Evolutionary conservation across 1,139 yeast genomes (phyloP).

Genomic region (Yamadazyma membranifaciens): DNA sequence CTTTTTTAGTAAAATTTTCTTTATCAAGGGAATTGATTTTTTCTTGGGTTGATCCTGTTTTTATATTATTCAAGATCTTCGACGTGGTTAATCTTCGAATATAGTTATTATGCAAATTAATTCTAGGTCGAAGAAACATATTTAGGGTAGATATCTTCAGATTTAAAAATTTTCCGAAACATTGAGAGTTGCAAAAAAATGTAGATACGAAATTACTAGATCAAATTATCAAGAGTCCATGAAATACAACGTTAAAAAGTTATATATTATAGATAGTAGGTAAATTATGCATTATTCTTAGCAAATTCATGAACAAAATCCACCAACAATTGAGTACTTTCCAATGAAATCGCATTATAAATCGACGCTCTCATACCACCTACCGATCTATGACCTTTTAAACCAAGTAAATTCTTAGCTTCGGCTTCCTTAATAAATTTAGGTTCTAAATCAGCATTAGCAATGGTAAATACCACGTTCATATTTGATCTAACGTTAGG

Average conservation of each 20-base stretch:
- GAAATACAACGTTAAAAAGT: neutral
- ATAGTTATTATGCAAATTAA: neutral
- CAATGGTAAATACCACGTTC: conserved; percentile 89
- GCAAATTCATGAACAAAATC: conserved; percentile 67
- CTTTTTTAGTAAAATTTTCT: conserved; percentile 29
- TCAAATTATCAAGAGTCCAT: too few relatives aligned
- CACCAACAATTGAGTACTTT: conserved; percentile 61
- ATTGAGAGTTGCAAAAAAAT: conserved; percentile 1
- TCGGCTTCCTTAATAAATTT: conserved; percentile 61
- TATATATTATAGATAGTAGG: neutral
- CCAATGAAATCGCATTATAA: conserved; percentile 77
- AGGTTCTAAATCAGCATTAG: conserved; percentile 59
- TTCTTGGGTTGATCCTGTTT: conserved; percentile 3
- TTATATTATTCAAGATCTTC: neutral
- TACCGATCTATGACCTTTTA: conserved; percentile 95
- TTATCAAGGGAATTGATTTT: conserved; percentile 21
- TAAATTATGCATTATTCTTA: conserved; percentile 1
- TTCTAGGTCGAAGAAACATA: neutral
- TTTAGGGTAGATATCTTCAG: neutral
- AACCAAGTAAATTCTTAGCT: conserved; percentile 57
- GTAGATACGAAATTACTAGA: neutral
- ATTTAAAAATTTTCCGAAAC: conserved; percentile 6
- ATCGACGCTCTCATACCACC: conserved; percentile 96
- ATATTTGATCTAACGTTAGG: conserved; percentile 67
- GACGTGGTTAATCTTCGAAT: neutral